These are phyloP conservation scores for Pyronema domesticum DNA, from an alignment of 495 filamentous ascomycete genomes.

Conservation along the genomic window DNA sequence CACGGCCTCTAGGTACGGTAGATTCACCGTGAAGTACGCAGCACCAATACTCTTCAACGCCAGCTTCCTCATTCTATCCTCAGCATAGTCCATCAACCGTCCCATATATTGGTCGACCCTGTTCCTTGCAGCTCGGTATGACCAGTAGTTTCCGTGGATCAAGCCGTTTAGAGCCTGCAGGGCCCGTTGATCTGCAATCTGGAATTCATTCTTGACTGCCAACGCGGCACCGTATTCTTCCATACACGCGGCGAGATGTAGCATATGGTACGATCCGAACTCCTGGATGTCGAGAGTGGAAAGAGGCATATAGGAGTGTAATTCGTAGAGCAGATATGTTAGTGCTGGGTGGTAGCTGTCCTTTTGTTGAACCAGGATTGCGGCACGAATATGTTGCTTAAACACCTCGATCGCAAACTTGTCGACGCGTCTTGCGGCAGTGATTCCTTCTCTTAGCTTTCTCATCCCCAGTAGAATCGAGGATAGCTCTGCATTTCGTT, in stretches of 20 bases:
- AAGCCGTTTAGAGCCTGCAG: slow-evolving; percentile 51
- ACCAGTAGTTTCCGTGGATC: slow-evolving; percentile 61
- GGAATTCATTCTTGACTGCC: slow-evolving; percentile 37
- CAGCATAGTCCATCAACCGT: slow-evolving; percentile 63
- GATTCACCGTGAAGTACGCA: slow-evolving; percentile 56
- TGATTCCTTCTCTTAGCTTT: slow-evolving; percentile 77
- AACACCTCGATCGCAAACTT: slow-evolving; percentile 52
- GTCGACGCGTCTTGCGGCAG: slow-evolving; percentile 51
- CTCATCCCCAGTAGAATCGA: slow-evolving; percentile 45
- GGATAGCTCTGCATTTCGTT: slow-evolving; percentile 35
- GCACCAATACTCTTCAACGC: slow-evolving; percentile 69
- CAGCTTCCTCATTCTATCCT: slow-evolving; percentile 47
- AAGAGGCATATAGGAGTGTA: slow-evolving; percentile 49
- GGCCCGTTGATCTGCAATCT: slow-evolving; percentile 42
- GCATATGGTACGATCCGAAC: slow-evolving; percentile 57
- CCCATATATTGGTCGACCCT: slow-evolving; percentile 59
- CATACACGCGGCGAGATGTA: slow-evolving; percentile 76
- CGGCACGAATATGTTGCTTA: slow-evolving; percentile 64
- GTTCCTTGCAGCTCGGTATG: slow-evolving; percentile 53
- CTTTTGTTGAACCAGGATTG: slow-evolving; percentile 57
- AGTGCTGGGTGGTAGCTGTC: slow-evolving; percentile 85
- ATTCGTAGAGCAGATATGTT: slow-evolving; percentile 50
- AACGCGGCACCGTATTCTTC: slow-evolving; percentile 58
- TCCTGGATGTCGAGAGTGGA: slow-evolving; percentile 53
- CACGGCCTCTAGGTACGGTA: slow-evolving; percentile 44